Percentiles rank a stretch among this genome's conserved stretches.
These are phyloP conservation scores for Pseudofabraea citricarpa DNA, from an alignment of 2,329 filamentous ascomycete genomes.

Conservation along the genomic window DNA sequence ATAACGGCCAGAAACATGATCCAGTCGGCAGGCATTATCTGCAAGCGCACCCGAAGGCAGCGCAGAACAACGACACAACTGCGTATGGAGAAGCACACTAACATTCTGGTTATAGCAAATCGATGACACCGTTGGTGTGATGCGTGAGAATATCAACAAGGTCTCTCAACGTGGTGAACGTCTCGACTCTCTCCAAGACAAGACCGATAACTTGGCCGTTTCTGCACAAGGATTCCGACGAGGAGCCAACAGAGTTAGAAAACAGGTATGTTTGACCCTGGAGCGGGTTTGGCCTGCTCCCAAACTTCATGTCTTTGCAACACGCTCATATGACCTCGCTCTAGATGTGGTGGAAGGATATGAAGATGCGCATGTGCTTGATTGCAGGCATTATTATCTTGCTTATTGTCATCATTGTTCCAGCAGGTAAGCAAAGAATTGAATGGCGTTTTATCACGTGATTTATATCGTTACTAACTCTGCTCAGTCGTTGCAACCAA, in stretches of 20 bases:
- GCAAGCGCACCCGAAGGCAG: too few species aligned
- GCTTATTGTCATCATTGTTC: conserved; percentile 90
- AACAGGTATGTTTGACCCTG: conserved; percentile 99
- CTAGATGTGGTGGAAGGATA: conserved; percentile 57
- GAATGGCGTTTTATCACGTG: neutral
- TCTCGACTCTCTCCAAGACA: conserved; percentile 84
- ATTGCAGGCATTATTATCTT: conserved; percentile 87
- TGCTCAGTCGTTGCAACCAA: conserved; percentile 37
- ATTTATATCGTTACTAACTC: conserved; percentile 22
- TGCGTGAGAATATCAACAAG: conserved; percentile 97
- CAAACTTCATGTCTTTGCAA: too few species aligned
- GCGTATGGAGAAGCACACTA: too few species aligned
- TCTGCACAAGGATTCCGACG: conserved; percentile 94
- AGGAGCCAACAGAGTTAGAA: conserved; percentile 91
- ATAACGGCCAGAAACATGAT: too few species aligned
- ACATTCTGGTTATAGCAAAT: conserved; percentile 67
- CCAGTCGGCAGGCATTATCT: too few species aligned
- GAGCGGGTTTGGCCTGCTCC: too few species aligned
- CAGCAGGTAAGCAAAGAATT: conserved; percentile 76
- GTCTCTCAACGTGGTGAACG: conserved; percentile 88
- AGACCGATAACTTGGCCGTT: conserved; percentile 88
- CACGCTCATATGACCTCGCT: conserved; percentile 7
- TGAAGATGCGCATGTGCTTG: conserved; percentile 99
- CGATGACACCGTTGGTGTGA: conserved; percentile 88
- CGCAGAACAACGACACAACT: too few species aligned